Evolutionary conservation across 148 eudicot species (phyloP).

Genomic region (Polygonum maritimum): DNA sequence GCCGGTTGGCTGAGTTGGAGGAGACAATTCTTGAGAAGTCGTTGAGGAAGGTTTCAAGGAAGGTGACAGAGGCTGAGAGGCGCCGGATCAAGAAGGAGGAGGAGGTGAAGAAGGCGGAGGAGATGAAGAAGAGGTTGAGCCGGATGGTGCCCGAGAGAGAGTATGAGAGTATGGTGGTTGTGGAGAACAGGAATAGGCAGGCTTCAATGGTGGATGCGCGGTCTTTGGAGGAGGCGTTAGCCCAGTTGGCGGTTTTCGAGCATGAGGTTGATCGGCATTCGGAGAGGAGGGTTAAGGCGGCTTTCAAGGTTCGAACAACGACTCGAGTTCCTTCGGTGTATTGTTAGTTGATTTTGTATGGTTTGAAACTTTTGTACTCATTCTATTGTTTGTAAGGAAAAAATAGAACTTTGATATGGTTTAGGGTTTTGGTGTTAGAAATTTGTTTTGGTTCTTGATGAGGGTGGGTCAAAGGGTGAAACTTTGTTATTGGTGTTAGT

Average conservation of each 20-base stretch:
- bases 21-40: constrained; percentile 60
- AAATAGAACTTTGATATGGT: too few species aligned
- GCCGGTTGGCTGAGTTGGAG: constrained; percentile 59
- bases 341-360: too few species aligned
- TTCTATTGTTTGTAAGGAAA: too few species aligned
- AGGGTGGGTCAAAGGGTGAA: too few species aligned
- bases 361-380: too few species aligned
- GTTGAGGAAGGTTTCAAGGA: constrained; percentile 56
- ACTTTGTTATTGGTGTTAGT: constrained; percentile 15
- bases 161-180: constrained; percentile 42
- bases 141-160: constrained; percentile 52
- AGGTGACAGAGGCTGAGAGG: constrained; percentile 72
- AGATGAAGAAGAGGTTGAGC: constrained; percentile 42
- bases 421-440: too few species aligned
- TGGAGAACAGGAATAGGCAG: constrained; percentile 43
- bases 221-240: constrained; percentile 30
- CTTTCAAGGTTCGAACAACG: constrained; percentile 37
- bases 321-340: too few species aligned
- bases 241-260: constrained; percentile 35
- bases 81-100: constrained; percentile 44
- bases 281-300: constrained; percentile 57
- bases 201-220: constrained; percentile 46
- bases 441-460: too few species aligned
- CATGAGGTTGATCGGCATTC: constrained; percentile 21
- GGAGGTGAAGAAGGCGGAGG: constrained; percentile 53